These are phyloP conservation scores for Closterium sp. DNA, from an alignment of 139 green algal species.

Conservation along the genomic window DNA sequence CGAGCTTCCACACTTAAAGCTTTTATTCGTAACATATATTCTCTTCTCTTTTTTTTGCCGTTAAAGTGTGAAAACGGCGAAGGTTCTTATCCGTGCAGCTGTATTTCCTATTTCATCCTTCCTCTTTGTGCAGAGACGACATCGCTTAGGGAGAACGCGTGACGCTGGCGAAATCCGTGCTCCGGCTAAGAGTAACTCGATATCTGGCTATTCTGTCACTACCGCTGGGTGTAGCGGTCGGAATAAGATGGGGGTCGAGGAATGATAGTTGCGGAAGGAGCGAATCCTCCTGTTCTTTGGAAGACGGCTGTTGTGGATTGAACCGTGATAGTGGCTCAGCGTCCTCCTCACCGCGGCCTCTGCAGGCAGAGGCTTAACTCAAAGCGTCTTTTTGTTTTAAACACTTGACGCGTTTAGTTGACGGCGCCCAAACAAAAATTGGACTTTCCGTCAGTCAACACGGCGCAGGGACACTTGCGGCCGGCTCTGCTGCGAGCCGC, in stretches of 20 bases:
- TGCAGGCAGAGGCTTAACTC: neutral
- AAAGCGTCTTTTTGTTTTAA: neutral
- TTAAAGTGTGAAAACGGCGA: neutral
- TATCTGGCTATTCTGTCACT: no score
- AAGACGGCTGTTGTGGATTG: neutral
- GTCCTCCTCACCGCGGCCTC: neutral
- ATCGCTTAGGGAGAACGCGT: neutral
- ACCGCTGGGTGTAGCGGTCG: neutral
- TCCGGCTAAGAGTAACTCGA: neutral
- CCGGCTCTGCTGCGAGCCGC: neutral
- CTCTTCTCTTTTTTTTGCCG: neutral
- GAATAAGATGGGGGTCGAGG: neutral
- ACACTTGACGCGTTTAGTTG: neutral
- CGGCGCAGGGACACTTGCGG: neutral
- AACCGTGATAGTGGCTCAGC: neutral
- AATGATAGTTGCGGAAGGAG: neutral
- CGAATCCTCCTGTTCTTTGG: neutral
- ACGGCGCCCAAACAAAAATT: neutral
- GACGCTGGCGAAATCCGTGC: neutral
- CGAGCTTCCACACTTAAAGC: neutral
- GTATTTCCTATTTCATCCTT: neutral
- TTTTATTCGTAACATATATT: neutral
- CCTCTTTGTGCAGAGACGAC: neutral
- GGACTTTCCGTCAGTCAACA: neutral
- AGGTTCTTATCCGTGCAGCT: neutral